Evolutionary conservation across 345 rosid species (phyloP).

Genomic region (Eucalyptus virginea): DNA sequence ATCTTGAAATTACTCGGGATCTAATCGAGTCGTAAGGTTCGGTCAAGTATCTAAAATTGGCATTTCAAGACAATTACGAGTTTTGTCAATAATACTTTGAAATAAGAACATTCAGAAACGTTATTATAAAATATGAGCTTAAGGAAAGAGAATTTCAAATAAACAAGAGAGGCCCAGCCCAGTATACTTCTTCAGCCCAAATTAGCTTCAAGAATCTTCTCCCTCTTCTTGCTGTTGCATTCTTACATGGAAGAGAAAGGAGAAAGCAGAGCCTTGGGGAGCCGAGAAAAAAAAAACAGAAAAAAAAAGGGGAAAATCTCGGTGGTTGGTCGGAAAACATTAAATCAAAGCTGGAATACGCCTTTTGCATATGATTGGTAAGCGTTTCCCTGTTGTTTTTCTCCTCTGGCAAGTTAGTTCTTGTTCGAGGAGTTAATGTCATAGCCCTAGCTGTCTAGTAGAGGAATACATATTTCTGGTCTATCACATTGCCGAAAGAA

Average conservation of each 20-base stretch:
- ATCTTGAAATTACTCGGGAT: background rate
- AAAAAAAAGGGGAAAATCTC: background rate
- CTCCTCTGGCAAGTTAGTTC: background rate
- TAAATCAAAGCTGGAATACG: background rate
- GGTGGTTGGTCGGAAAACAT: background rate
- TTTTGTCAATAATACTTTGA: background rate
- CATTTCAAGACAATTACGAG: background rate
- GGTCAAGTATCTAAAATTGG: background rate
- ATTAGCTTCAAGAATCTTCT: background rate
- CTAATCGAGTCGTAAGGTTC: background rate
- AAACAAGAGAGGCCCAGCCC: background rate
- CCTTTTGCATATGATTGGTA: background rate
- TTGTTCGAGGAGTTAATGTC: background rate
- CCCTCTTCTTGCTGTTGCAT: background rate
- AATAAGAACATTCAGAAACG: background rate
- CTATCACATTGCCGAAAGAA: no score
- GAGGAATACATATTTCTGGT: no score
- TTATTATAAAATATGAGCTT: background rate
- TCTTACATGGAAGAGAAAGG: background rate
- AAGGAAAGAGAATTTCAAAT: background rate
- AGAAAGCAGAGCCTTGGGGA: background rate
- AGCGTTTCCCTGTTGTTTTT: background rate
- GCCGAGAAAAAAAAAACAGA: background rate
- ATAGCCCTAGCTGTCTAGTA: background rate
- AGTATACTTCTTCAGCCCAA: background rate